phyloP scores from a whole-genome alignment of 2,329 filamentous ascomycete species.

The Colletotrichum salicis region DNA sequence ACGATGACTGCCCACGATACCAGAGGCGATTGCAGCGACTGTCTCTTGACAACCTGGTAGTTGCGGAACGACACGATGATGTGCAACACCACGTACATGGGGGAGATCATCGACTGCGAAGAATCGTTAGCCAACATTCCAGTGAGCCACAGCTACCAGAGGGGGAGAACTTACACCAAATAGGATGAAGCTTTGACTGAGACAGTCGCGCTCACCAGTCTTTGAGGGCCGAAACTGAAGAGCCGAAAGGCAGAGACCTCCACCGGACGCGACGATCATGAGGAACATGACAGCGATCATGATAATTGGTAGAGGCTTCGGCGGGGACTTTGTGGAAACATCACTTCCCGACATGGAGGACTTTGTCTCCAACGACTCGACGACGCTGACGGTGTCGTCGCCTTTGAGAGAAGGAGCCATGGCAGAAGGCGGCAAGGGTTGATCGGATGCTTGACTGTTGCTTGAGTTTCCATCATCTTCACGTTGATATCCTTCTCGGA shows the following conservation, averaged over 20 bases:
- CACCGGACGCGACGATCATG: slow-evolving; percentile 29
- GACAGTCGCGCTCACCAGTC: slow-evolving; percentile 26
- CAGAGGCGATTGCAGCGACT: slow-evolving; percentile 42
- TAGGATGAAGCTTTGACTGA: slow-evolving; percentile 36
- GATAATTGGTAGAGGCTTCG: slow-evolving; percentile 31
- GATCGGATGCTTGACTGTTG: not conserved
- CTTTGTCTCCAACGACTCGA: slow-evolving; percentile 36
- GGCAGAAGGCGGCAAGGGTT: not conserved
- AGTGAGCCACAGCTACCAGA: too few relatives aligned
- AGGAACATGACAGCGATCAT: slow-evolving; percentile 28
- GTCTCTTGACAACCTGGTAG: slow-evolving; percentile 37
- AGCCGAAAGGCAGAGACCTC: slow-evolving; percentile 33
- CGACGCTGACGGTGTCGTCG: slow-evolving; percentile 30
- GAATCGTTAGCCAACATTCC: slow-evolving; percentile 1
- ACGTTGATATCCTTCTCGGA: not conserved
- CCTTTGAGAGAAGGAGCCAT: slow-evolving; percentile 29
- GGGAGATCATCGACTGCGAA: slow-evolving; percentile 42
- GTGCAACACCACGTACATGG: slow-evolving; percentile 46
- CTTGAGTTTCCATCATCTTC: not conserved
- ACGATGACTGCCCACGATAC: slow-evolving; percentile 45
- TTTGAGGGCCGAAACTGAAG: slow-evolving; percentile 32
- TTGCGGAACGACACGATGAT: slow-evolving; percentile 41
- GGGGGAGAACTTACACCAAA: slow-evolving; percentile 25
- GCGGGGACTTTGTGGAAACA: slow-evolving; percentile 31
- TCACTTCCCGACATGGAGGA: slow-evolving; percentile 36